Conservation (phyloP, 2,329 filamentous ascomycete species). For the Tolypocladium paradoxum region DNA sequence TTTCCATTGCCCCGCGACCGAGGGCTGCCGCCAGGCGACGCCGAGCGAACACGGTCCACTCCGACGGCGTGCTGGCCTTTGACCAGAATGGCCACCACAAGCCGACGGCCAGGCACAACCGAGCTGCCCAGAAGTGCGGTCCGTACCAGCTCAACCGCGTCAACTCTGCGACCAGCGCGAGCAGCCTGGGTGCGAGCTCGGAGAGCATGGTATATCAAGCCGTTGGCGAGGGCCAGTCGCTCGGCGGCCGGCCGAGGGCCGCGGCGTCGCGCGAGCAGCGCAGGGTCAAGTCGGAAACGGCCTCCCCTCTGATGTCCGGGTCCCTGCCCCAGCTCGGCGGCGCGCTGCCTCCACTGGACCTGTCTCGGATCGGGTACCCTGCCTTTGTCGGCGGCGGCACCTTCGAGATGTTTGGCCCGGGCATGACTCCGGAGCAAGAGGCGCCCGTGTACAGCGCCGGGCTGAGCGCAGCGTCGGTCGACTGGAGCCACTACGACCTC, state of each 20-base stretch:
- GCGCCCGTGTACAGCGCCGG: slow-evolving; percentile 52
- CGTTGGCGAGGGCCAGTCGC: slow-evolving; percentile 19
- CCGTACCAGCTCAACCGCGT: slow-evolving; percentile 51
- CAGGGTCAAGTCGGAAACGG: slow-evolving; percentile 49
- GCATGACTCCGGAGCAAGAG: slow-evolving; percentile 39
- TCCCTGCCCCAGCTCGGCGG: slow-evolving; percentile 41
- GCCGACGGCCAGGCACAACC: slow-evolving; percentile 48
- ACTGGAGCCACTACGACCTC: slow-evolving; percentile 36
- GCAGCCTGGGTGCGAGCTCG: slow-evolving; percentile 34
- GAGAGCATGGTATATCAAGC: slow-evolving; percentile 29
- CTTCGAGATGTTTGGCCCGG: slow-evolving; percentile 42
- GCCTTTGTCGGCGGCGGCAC: slow-evolving; percentile 34
- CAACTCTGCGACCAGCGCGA: slow-evolving; percentile 44
- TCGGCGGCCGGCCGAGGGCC: slow-evolving; percentile 22
- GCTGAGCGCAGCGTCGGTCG: slow-evolving; percentile 41
- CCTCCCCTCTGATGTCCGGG: slow-evolving; percentile 44
- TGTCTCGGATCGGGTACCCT: slow-evolving; percentile 43
- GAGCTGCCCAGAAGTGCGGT: slow-evolving; percentile 49
- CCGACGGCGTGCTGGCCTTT: slow-evolving; percentile 47
- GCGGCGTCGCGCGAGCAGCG: slow-evolving; percentile 35
- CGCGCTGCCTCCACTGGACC: slow-evolving; percentile 45
- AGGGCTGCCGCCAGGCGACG: slow-evolving; percentile 38
- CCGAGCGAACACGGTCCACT: slow-evolving; percentile 51
- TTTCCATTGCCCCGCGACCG: slow-evolving; percentile 18
- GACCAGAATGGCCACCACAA: slow-evolving; percentile 57